phyloP scores from a whole-genome alignment of 805 yeast species.

The Nakazawaea anatomiae region DNA sequence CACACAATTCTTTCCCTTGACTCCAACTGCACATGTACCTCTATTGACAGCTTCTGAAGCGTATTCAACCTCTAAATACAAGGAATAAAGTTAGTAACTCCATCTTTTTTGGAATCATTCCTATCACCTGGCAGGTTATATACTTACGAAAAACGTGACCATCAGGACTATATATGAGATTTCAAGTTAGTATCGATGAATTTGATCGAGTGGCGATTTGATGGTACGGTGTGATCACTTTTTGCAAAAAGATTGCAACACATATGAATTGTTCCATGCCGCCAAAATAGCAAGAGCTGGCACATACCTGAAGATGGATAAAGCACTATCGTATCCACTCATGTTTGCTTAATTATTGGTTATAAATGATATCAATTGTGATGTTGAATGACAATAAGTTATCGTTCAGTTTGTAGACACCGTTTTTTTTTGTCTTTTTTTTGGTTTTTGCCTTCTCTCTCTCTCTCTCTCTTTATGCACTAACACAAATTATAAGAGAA shows the following conservation, averaged over 20 bases:
- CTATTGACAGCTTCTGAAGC: conserved; percentile 97
- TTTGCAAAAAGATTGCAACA: too few relatives aligned
- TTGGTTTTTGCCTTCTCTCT: neutral
- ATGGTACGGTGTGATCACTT: too few relatives aligned
- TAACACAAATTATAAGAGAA: too few relatives aligned
- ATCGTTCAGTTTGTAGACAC: neutral
- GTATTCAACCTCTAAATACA: conserved; percentile 73
- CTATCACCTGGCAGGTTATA: neutral
- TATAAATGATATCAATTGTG: too few relatives aligned
- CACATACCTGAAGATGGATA: conserved; percentile 90
- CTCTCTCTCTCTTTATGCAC: neutral
- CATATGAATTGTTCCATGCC: too few relatives aligned
- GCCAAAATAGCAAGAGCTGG: too few relatives aligned
- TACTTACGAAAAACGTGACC: conserved; percentile 92
- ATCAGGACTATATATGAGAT: conserved; percentile 64
- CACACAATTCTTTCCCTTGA: conserved; percentile 82
- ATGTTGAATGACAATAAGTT: neutral
- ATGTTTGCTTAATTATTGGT: conserved; percentile 29
- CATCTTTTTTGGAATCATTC: too few relatives aligned
- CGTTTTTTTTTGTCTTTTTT: neutral
- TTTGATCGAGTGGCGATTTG: conserved; percentile 6
- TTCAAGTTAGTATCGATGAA: conserved; percentile 25
- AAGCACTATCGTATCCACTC: conserved; percentile 99
- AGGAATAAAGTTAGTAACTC: neutral
- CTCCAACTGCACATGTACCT: conserved; percentile 98